These are phyloP conservation scores for Cynara cardunculus DNA, from an alignment of 129 eudicot species.

Conservation along the genomic window DNA sequence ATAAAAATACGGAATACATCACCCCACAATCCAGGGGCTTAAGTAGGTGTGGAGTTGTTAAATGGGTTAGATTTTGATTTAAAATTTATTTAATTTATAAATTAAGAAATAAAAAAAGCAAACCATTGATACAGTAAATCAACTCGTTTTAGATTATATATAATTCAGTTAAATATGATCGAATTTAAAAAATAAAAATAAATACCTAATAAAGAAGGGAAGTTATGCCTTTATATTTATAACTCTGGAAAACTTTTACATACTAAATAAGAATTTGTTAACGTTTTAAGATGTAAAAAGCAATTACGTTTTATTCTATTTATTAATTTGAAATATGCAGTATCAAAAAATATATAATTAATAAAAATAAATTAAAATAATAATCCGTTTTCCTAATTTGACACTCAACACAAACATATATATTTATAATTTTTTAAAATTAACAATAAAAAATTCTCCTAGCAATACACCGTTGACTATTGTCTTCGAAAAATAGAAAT, in stretches of 20 bases:
- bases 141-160: background rate
- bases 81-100: background rate
- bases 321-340: background rate
- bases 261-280: background rate
- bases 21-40: background rate
- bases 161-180: background rate
- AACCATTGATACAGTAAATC: background rate
- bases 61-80: background rate
- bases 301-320: background rate
- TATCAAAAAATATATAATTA: background rate
- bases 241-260: background rate
- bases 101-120: background rate
- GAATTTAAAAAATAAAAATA: background rate
- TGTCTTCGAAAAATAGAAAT: background rate
- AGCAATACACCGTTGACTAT: background rate
- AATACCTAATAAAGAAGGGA: background rate
- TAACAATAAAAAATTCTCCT: background rate
- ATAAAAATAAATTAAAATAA: background rate
- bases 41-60: background rate
- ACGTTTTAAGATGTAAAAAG: background rate
- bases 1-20: background rate
- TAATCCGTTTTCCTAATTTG: no score
- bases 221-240: background rate
- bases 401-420: background rate
- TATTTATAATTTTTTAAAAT: no score